These are phyloP conservation scores for Candida neerlandica DNA, from an alignment of 1,139 yeast genomes.

Conservation along the genomic window DNA sequence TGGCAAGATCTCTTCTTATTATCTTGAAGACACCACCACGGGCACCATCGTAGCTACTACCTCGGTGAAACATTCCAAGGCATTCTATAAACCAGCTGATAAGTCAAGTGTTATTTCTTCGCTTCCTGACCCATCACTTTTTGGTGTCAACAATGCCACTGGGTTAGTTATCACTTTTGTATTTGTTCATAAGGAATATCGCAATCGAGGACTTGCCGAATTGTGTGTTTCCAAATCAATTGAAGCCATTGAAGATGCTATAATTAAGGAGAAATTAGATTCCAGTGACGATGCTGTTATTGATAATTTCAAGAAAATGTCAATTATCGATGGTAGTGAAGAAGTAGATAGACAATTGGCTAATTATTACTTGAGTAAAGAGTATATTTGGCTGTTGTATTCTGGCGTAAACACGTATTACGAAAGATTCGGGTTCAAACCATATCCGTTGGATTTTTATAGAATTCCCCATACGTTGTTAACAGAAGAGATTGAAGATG, in stretches of 20 bases:
- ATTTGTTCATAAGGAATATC: slow-evolving; percentile 28
- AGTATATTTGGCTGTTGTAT: slow-evolving; percentile 43
- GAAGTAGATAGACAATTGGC: slow-evolving; percentile 35
- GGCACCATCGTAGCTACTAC: slow-evolving; percentile 29
- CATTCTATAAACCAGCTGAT: slow-evolving; percentile 36
- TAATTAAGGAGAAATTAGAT: slow-evolving; percentile 28
- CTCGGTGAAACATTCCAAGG: slow-evolving; percentile 28
- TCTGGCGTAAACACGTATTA: slow-evolving; percentile 39
- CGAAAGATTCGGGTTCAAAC: slow-evolving; percentile 42
- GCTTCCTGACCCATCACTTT: slow-evolving; percentile 34
- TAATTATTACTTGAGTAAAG: slow-evolving; percentile 37
- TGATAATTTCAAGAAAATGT: slow-evolving; percentile 38
- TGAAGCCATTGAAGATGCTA: slow-evolving; percentile 32
- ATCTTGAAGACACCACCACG: slow-evolving; percentile 30
- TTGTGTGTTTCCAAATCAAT: slow-evolving; percentile 32
- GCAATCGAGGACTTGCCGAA: slow-evolving; percentile 36
- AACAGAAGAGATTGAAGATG: slow-evolving; percentile 21
- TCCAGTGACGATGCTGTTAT: slow-evolving; percentile 23
- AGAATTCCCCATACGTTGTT: slow-evolving; percentile 30
- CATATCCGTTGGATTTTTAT: slow-evolving; percentile 40
- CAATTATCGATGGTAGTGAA: slow-evolving; percentile 26
- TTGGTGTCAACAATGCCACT: slow-evolving; percentile 37
- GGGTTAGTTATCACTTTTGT: slow-evolving; percentile 33
- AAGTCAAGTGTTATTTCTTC: slow-evolving; percentile 30
- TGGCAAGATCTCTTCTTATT: slow-evolving; percentile 25